These are phyloP conservation scores for Verticillium nonalfalfae DNA, from an alignment of 2,329 filamentous ascomycete genomes.

Conservation along the genomic window DNA sequence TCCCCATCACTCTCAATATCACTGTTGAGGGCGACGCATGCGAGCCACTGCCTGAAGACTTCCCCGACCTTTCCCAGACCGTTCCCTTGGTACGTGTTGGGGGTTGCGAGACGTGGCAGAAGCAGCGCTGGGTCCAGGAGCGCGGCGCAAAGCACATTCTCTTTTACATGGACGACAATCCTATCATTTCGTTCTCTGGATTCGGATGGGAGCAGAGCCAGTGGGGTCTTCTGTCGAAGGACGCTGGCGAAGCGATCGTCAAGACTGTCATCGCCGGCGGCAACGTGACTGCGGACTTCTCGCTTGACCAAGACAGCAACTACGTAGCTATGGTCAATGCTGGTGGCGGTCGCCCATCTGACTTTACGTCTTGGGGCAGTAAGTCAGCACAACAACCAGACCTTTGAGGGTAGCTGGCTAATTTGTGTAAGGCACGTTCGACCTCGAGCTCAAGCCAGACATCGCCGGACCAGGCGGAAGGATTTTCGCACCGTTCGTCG, in stretches of 20 bases:
- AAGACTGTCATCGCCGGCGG: slow-evolving; percentile 16
- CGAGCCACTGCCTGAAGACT: slow-evolving; percentile 13
- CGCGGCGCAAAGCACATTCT: slow-evolving; percentile 20
- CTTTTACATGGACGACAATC: slow-evolving; percentile 20
- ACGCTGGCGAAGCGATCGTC: slow-evolving; percentile 18
- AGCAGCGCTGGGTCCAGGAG: slow-evolving; percentile 18
- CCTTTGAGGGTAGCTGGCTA: neutral
- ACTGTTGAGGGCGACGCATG: slow-evolving; percentile 18
- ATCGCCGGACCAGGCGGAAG: slow-evolving; percentile 34
- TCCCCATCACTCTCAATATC: slow-evolving; percentile 16
- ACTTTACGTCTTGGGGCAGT: slow-evolving; percentile 33
- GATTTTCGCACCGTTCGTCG: slow-evolving; percentile 33
- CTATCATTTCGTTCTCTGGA: slow-evolving; percentile 9
- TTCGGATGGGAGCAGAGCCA: slow-evolving; percentile 6
- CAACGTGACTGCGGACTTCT: slow-evolving; percentile 22
- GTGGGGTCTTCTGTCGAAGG: slow-evolving; percentile 15
- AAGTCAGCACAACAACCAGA: neutral
- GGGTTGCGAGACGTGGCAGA: slow-evolving; percentile 20
- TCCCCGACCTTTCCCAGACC: slow-evolving; percentile 12
- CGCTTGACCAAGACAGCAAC: slow-evolving; percentile 13
- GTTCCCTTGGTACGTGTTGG: slow-evolving; percentile 24
- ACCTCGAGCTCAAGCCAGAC: slow-evolving; percentile 35
- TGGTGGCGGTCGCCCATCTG: slow-evolving; percentile 24
- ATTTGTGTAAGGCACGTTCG: slow-evolving; percentile 23
- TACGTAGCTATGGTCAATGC: slow-evolving; percentile 15